A percentile compares a stretch with the other conserved stretches of the same genome.
Evolutionary conservation across 768 basidiomycete genomes (phyloP).

Genomic region (Arthromyces matolae): DNA sequence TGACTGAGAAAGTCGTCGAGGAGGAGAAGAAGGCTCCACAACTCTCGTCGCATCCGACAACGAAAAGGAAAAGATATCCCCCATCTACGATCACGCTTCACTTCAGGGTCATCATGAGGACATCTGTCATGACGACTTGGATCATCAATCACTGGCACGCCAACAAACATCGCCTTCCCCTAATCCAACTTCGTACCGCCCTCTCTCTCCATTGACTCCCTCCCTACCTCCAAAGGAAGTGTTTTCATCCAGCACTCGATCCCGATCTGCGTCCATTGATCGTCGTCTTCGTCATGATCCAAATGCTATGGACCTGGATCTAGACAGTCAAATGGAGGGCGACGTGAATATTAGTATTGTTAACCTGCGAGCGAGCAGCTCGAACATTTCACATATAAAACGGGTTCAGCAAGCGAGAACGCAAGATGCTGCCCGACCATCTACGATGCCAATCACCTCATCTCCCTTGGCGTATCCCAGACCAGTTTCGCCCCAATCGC

Average conservation of each 20-base stretch:
- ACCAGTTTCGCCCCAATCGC: background rate
- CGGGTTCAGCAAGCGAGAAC: too few relatives aligned
- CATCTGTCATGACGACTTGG: background rate
- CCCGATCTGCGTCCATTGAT: background rate
- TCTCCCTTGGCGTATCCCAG: background rate
- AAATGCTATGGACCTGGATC: background rate
- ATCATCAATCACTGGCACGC: background rate
- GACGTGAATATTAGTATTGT: too few relatives aligned
- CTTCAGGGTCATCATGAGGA: background rate
- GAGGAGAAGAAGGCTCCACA: constrained; percentile 15
- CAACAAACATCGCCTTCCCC: background rate
- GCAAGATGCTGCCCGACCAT: too few relatives aligned
- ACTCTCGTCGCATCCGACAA: constrained; percentile 6
- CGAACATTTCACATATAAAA: too few relatives aligned
- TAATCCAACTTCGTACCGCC: too few relatives aligned
- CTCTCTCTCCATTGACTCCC: constrained; percentile 1
- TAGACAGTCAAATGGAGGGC: background rate
- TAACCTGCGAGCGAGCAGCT: too few relatives aligned
- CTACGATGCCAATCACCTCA: background rate
- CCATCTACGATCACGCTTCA: background rate
- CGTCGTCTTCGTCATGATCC: background rate
- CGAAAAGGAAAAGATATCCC: constrained; percentile 3
- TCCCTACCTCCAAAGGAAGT: constrained; percentile 1
- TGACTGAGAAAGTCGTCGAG: too few relatives aligned
- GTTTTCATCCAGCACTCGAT: background rate